Percentiles rank a stretch among this genome's conserved stretches.
Evolutionary conservation across 768 basidiomycete species (phyloP).

Genomic region (Collybia sp.): DNA sequence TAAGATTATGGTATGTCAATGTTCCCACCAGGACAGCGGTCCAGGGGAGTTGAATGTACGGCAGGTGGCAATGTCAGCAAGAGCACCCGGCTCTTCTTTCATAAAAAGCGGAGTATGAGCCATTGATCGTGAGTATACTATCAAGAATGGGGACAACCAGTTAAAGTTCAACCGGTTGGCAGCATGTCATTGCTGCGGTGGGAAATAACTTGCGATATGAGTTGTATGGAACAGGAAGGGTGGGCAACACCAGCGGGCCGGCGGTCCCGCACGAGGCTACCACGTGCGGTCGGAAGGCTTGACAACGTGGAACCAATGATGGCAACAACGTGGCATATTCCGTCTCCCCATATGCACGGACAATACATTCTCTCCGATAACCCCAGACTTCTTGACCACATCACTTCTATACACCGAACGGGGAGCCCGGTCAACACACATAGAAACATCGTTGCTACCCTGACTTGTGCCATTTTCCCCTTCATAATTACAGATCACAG

Average conservation of each 20-base stretch:
- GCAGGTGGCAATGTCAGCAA: not conserved
- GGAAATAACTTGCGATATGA: no score
- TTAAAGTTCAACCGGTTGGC: not conserved
- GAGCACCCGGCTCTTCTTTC: not conserved
- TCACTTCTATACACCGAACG: slow-evolving; percentile 1
- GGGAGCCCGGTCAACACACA: slow-evolving; percentile 5
- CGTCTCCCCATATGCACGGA: slow-evolving; percentile 14
- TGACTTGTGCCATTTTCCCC: not conserved
- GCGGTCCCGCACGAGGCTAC: slow-evolving; percentile 12
- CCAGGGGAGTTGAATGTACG: no score
- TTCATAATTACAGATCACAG: no score
- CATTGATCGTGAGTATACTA: not conserved
- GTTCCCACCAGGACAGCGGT: no score
- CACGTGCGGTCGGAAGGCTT: slow-evolving; percentile 22
- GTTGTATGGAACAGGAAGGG: not conserved
- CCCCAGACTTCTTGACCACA: slow-evolving; percentile 13
- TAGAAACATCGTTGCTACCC: slow-evolving; percentile 5
- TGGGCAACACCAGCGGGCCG: slow-evolving; percentile 11
- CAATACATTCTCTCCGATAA: slow-evolving; percentile 17
- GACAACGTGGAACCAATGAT: slow-evolving; percentile 24
- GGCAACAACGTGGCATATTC: slow-evolving; percentile 31
- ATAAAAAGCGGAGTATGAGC: not conserved
- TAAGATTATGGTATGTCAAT: no score
- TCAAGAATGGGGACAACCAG: slow-evolving; percentile 6
- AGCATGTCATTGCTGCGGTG: no score